Evolutionary conservation across 2,329 filamentous ascomycete genomes (phyloP), one percentile per base, ranked within the genome.

Genomic region (Fusarium ambrosium): DNA sequence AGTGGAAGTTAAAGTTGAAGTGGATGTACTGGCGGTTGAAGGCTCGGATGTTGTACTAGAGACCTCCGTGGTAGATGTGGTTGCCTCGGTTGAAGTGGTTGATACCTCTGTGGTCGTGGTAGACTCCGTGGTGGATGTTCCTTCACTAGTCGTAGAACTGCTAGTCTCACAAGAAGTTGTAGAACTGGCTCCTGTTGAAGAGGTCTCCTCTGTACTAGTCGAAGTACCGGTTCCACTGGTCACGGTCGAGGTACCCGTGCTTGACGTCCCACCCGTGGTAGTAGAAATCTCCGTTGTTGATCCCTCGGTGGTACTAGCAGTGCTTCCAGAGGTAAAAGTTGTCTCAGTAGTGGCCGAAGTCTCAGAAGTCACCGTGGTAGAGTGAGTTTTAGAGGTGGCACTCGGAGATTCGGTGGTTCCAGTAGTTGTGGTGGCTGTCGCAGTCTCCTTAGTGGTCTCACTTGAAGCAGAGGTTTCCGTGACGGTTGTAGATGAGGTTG

Each of bases 21-120:
- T 55, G 6, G n/a, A 37, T 32, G 56, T 43, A 16, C 62, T 64
- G 2, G 39, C 60, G 14, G 66, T 68, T 9, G 60, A 68, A n/a
- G 64, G n/a, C 34, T 51, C 45, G 2, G 16, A 29, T n/a, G 34
- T 36, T 41, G 13, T 41, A 6, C 34, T 20, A 1, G 58, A 43
- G 10, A 27, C n/a, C 7, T 39, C 36, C 3, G n/a, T 45, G 3
- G 37, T 45, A 34, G 58, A 32, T 22, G 39, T 48, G 13, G 4
- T 43, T n/a, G 39, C 43, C 39, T 62, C 39, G 4, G 13, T 29
- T 45, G 27, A 4, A 16, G 59, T 62, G 9, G 59, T 29, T 4
- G 56, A 27, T n/a, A 6, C 29, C 8, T 48, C 59, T 43, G 59
- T 51, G 22, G 27, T 36, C 14, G 39, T 32, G 7, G 59, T 22